Evolutionary conservation across 441 rosid species (phyloP).

Genomic region (Sinapis alba): DNA sequence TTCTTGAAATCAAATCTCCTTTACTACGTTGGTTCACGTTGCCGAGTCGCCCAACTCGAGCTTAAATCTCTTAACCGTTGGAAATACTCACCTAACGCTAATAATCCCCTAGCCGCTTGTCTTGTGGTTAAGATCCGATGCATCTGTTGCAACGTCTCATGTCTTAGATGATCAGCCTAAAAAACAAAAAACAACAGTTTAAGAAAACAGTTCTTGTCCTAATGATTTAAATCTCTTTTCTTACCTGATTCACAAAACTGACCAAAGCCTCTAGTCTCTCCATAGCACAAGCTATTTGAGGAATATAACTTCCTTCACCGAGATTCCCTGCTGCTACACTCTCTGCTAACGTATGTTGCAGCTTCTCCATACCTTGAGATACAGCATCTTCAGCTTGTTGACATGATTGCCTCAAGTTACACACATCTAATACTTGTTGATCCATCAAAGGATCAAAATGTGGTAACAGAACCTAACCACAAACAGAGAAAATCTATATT

Average conservation of each 20-base stretch:
- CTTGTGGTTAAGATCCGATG: constrained; percentile 63
- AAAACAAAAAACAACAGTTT: neutral
- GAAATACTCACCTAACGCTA: constrained; percentile 92
- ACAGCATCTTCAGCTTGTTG: constrained; percentile 98
- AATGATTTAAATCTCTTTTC: neutral
- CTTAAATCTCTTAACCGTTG: constrained; percentile 82
- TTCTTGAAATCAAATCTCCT: constrained; percentile 5
- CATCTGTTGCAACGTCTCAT: constrained; percentile 42
- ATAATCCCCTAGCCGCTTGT: constrained; percentile 86
- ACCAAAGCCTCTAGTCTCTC: constrained; percentile 72
- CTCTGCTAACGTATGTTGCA: constrained; percentile 70
- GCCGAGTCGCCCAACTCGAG: constrained; percentile 71
- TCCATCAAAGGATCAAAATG: constrained; percentile 76
- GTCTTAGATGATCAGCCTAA: constrained; percentile 46
- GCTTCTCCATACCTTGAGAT: constrained; percentile 87
- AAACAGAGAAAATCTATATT: neutral
- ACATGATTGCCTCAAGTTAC: constrained; percentile 64
- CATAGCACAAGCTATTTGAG: constrained; percentile 69
- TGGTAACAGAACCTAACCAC: constrained; percentile 67
- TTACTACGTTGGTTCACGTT: constrained; percentile 53
- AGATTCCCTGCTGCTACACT: constrained; percentile 64
- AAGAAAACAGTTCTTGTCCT: neutral
- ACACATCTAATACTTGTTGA: constrained; percentile 59
- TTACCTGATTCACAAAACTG: constrained; percentile 85
- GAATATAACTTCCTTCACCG: constrained; percentile 57